Conservation (phyloP, 768 basidiomycete genomes). For the Calocybe gangraenosa region DNA sequence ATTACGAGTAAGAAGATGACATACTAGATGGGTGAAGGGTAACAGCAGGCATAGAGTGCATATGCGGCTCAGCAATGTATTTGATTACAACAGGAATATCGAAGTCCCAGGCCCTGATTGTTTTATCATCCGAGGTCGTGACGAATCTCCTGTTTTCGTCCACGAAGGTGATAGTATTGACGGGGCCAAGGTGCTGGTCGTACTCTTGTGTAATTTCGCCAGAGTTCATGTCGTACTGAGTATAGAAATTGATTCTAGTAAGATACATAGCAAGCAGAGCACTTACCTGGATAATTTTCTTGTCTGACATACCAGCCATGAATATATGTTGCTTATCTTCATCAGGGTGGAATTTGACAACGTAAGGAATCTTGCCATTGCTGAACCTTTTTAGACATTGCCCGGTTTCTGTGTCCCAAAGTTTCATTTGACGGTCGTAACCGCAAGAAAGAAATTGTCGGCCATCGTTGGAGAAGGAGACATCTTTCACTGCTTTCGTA, state of each 20-base stretch:
- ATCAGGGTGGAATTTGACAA: constrained; percentile 93
- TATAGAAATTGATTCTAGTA: constrained; percentile 17
- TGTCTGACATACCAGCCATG: constrained; percentile 98
- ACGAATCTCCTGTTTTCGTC: constrained; percentile 97
- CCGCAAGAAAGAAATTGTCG: constrained; percentile 85
- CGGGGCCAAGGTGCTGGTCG: constrained; percentile 96
- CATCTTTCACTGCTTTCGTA: constrained; percentile 92
- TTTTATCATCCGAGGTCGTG: constrained; percentile 98
- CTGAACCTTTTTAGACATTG: constrained; percentile 96
- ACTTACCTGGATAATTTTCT: constrained; percentile 95
- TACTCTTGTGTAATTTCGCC: constrained; percentile 98
- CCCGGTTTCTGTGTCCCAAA: constrained; percentile 99
- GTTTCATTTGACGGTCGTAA: constrained; percentile 96
- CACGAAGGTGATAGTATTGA: constrained; percentile 98
- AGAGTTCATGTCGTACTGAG: constrained; percentile 90
- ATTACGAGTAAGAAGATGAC: constrained; percentile 29
- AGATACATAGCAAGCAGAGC: background rate
- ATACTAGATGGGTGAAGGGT: constrained; percentile 91
- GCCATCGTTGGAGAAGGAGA: constrained; percentile 94
- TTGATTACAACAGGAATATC: constrained; percentile 99
- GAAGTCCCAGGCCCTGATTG: constrained; percentile 98
- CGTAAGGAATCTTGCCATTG: constrained; percentile 97
- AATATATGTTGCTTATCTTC: constrained; percentile 95
- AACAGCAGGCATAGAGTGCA: constrained; percentile 99
- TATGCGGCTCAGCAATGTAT: constrained; percentile 97